phyloP scores from a whole-genome alignment of 306 rosid species.

The Malus asiatica region DNA sequence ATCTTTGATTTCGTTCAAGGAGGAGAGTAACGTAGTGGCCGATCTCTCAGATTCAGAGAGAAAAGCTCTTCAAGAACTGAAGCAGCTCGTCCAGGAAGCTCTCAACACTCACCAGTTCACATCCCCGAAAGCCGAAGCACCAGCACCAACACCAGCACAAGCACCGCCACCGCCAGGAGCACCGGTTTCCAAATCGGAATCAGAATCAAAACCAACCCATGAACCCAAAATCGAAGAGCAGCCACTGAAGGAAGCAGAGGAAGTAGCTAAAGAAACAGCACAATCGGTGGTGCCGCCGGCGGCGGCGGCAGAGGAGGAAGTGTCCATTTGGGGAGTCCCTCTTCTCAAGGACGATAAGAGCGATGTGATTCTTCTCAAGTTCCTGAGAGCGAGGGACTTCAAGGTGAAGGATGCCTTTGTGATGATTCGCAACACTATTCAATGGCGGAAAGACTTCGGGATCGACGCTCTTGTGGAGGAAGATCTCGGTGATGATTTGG shows the following conservation, averaged over 20 bases:
- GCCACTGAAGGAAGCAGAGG: conserved; percentile 23
- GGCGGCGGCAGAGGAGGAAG: conserved; percentile 17
- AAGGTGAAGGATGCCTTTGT: conserved; percentile 52
- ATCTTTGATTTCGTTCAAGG: conserved; percentile 55
- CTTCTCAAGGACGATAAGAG: conserved; percentile 63
- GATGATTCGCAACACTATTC: conserved; percentile 62
- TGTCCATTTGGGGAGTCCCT: conserved; percentile 79
- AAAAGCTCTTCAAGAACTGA: conserved; percentile 45
- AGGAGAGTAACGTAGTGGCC: conserved; percentile 61
- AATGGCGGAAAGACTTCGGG: conserved; percentile 67
- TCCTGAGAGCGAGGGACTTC: conserved; percentile 78
- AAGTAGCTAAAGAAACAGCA: conserved; percentile 20
- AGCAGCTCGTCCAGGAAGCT: conserved; percentile 33
- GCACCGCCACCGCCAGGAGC: conserved; percentile 2
- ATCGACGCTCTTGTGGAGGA: conserved; percentile 55
- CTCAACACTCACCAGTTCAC: conserved; percentile 17
- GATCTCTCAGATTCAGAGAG: conserved; percentile 65
- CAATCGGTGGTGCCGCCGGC: background rate
- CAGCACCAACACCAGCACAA: background rate
- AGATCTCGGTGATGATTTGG: conserved; percentile 73
- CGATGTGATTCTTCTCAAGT: conserved; percentile 78
- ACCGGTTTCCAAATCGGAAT: conserved; percentile 9
- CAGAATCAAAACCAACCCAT: background rate
- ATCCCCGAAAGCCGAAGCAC: background rate
- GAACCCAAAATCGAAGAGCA: conserved; percentile 23